These are phyloP conservation scores for Fusarium subtropicale DNA, from an alignment of 2,329 filamentous ascomycete species.

Conservation along the genomic window DNA sequence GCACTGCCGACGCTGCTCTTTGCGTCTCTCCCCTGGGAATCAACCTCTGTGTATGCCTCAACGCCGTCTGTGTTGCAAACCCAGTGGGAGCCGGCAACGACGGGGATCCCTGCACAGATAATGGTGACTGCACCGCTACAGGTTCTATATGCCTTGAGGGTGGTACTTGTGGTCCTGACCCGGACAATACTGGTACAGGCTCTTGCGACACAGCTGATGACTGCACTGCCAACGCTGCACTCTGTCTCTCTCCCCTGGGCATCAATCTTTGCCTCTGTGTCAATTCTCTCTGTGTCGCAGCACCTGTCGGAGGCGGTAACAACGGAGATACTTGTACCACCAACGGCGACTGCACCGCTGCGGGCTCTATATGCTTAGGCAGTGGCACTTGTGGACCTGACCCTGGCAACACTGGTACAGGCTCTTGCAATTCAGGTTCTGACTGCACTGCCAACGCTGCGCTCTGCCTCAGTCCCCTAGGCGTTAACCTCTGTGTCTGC, in stretches of 20 bases:
- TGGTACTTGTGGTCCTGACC: no score
- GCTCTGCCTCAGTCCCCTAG: background rate
- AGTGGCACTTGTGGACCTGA: no score
- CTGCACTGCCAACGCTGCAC: background rate
- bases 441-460: background rate
- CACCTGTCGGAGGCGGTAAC: no score
- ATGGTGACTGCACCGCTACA: background rate
- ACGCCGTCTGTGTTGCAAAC: background rate
- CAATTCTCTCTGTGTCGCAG: background rate
- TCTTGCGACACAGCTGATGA: background rate
- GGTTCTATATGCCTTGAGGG: no score
- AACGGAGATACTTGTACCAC: accelerated
- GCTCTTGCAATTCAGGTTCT: background rate
- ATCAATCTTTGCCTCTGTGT: background rate
- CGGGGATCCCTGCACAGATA: background rate
- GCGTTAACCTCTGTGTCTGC: background rate
- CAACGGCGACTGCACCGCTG: background rate
- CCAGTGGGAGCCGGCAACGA: background rate
- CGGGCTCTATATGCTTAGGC: no score
- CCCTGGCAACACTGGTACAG: no score
- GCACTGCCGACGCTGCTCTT: background rate
- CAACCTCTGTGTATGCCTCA: background rate
- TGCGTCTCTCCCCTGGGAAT: no score
- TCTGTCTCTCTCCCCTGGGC: background rate
- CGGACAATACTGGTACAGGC: accelerated